phyloP scores from a whole-genome alignment of 306 rosid genomes.

The Hylodesmum podocarpum region DNA sequence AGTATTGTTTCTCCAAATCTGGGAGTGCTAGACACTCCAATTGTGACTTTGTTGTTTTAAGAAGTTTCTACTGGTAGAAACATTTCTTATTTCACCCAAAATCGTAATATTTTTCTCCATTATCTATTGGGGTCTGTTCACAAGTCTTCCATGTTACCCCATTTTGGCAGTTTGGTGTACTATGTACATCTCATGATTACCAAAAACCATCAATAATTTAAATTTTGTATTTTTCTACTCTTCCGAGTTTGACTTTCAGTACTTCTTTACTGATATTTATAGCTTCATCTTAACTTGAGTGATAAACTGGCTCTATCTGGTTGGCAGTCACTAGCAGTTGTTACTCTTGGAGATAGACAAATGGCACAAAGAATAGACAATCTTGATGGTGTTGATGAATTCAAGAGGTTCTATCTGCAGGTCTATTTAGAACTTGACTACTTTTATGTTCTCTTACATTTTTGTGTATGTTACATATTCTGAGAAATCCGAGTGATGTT shows the following conservation, averaged over 20 bases:
- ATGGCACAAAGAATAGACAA: conserved; percentile 96
- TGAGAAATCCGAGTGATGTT: conserved; percentile 11
- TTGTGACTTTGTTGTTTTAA: neutral
- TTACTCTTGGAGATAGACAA: conserved; percentile 88
- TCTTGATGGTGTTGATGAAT: conserved; percentile 78
- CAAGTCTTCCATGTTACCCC: neutral
- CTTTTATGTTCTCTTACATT: conserved; percentile 19
- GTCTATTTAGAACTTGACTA: conserved; percentile 41
- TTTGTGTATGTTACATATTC: neutral
- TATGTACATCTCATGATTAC: conserved; percentile 16
- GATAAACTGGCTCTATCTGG: conserved; percentile 25
- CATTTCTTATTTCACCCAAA: neutral
- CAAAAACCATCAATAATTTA: neutral
- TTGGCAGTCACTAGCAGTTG: conserved; percentile 85
- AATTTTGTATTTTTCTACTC: neutral
- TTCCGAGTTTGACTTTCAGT: conserved; percentile 7
- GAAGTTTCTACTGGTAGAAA: conserved; percentile 3
- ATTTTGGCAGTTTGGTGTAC: conserved; percentile 7
- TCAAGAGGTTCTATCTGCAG: conserved; percentile 96
- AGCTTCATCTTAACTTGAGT: conserved; percentile 22
- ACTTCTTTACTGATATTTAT: conserved; percentile 12
- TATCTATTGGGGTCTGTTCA: neutral
- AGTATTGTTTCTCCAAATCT: conserved; percentile 8
- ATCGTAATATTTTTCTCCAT: neutral
- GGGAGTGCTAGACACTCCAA: neutral